Evolutionary conservation across 768 basidiomycete genomes (phyloP).

Genomic region (Lactarius vividus): DNA sequence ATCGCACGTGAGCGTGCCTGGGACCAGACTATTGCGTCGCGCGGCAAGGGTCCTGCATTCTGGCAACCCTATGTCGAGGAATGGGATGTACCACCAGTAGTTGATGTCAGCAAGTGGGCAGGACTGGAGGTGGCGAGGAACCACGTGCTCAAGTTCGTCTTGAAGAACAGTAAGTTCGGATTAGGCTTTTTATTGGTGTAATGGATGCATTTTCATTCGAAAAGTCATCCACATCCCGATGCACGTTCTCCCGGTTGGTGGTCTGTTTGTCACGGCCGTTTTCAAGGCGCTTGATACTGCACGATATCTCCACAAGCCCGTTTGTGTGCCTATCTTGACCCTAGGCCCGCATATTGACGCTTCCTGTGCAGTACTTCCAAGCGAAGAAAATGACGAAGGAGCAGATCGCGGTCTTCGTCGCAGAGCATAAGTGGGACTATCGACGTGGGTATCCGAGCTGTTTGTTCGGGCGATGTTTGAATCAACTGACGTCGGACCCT

Average conservation of each 20-base stretch:
- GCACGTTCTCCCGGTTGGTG: conserved; percentile 59
- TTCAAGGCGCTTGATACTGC: conserved; percentile 69
- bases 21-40: conserved; percentile 79
- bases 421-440: conserved; percentile 91
- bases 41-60: conserved; percentile 79
- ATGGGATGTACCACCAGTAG: conserved; percentile 59
- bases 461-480: background rate
- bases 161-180: conserved; percentile 44
- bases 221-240: conserved; percentile 62
- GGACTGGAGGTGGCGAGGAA: conserved; percentile 38
- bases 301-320: conserved; percentile 64
- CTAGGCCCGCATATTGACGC: background rate
- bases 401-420: conserved; percentile 73
- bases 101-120: conserved; percentile 36
- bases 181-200: background rate
- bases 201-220: conserved; percentile 22
- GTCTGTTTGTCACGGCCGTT: conserved; percentile 57
- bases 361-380: conserved; percentile 64
- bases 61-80: conserved; percentile 85
- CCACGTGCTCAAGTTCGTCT: conserved; percentile 41
- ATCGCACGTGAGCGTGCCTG: conserved; percentile 76
- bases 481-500: background rate
- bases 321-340: conserved; percentile 35
- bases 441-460: conserved; percentile 44
- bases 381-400: conserved; percentile 75